These are phyloP conservation scores for Penicillium sumatraense DNA, from an alignment of 2,329 filamentous ascomycete species.

Conservation along the genomic window DNA sequence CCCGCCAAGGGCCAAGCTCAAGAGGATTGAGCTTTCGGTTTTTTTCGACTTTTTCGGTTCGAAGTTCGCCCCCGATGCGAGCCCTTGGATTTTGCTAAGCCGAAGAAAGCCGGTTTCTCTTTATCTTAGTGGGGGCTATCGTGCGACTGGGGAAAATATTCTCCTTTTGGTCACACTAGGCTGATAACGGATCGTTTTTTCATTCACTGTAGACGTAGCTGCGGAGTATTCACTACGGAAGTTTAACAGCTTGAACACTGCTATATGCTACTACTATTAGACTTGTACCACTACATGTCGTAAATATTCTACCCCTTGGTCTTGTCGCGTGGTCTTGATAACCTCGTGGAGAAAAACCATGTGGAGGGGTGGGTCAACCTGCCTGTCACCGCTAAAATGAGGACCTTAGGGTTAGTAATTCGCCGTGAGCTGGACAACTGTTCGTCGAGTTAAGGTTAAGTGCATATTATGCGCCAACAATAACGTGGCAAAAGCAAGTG, in stretches of 20 bases:
- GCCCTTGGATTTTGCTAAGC: no score
- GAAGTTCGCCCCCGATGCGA: no score
- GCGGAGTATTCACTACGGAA: no score
- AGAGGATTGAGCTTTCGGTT: neutral
- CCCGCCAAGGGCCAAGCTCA: neutral
- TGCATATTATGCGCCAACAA: neutral
- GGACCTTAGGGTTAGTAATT: no score
- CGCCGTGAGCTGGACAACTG: neutral
- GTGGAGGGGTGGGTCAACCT: conserved; percentile 1
- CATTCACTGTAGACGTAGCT: no score
- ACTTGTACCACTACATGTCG: no score
- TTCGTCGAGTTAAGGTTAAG: neutral
- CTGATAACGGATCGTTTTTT: neutral
- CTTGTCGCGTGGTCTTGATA: neutral
- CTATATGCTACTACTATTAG: no score
- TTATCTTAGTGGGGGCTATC: neutral
- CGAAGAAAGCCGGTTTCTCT: neutral
- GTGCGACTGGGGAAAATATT: neutral
- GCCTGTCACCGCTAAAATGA: neutral
- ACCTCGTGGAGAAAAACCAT: conserved; percentile 1
- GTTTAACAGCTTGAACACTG: no score
- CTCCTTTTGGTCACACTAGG: neutral
- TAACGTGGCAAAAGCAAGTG: no score
- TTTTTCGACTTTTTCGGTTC: neutral
- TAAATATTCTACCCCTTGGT: neutral